Evolutionary conservation across 2,329 filamentous ascomycete species (phyloP).

Genomic region (Pseudogymnoascus sp.): DNA sequence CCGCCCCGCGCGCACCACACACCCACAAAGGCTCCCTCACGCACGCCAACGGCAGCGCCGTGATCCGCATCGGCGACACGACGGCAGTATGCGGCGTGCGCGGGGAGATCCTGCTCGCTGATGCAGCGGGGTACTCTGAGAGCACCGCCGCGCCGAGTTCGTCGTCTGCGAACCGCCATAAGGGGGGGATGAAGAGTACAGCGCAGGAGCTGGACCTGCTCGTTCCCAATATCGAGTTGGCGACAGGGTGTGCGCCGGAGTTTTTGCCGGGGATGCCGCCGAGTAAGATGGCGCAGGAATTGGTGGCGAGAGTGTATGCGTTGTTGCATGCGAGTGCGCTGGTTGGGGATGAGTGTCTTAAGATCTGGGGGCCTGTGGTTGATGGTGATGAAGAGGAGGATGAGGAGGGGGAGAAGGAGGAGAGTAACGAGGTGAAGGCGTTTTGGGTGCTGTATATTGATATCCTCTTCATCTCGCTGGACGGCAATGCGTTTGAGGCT

Average conservation of each 20-base stretch:
- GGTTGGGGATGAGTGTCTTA: conserved; percentile 58
- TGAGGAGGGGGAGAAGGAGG: conserved; percentile 23
- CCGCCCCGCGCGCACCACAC: conserved; percentile 63
- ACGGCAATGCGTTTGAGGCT: conserved; percentile 86
- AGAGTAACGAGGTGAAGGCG: conserved; percentile 55
- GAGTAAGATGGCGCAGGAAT: conserved; percentile 69
- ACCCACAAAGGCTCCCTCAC: conserved; percentile 79
- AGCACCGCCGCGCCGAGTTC: conserved; percentile 23
- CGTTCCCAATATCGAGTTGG: conserved; percentile 88
- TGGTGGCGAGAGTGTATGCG: conserved; percentile 69
- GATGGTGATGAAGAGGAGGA: conserved; percentile 31
- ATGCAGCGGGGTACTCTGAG: conserved; percentile 61
- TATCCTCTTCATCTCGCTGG: conserved; percentile 86
- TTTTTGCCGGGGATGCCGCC: conserved; percentile 81
- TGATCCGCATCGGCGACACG: conserved; percentile 82
- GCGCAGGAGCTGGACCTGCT: conserved; percentile 61
- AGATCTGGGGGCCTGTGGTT: conserved; percentile 61
- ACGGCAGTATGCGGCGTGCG: conserved; percentile 91
- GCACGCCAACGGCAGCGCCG: conserved; percentile 82
- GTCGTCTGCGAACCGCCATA: conserved; percentile 14
- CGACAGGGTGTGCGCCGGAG: conserved; percentile 80
- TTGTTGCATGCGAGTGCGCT: conserved; percentile 66
- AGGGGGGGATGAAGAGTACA: conserved; percentile 35
- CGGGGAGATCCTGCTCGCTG: conserved; percentile 72
- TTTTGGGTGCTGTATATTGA: conserved; percentile 97